Evolutionary conservation across 2,329 filamentous ascomycete genomes (phyloP).

Genomic region (Pseudocercospora pini-densiflorae): DNA sequence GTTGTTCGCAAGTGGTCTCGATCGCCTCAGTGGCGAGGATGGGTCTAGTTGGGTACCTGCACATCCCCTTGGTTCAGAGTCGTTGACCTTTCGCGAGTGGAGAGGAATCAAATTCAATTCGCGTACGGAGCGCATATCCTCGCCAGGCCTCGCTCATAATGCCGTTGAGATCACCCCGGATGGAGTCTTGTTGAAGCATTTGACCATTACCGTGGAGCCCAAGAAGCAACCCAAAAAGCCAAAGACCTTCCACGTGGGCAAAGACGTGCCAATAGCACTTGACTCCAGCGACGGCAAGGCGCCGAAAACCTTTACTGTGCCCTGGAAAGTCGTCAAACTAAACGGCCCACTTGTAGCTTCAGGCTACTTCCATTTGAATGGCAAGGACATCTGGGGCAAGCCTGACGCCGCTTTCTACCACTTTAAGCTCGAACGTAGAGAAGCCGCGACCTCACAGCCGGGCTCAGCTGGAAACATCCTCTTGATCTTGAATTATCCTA

Average conservation of each 20-base stretch:
- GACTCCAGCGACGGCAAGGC: not conserved
- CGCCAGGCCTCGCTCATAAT: not conserved
- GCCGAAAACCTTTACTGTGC: not conserved
- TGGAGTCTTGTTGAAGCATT: not conserved
- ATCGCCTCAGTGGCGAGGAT: not conserved
- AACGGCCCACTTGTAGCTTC: not conserved
- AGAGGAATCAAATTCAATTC: not conserved
- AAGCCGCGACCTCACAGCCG: not conserved
- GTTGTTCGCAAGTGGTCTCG: not conserved
- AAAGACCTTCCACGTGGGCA: not conserved
- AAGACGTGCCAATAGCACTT: not conserved
- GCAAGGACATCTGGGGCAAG: not conserved
- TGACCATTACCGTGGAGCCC: not conserved
- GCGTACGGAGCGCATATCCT: not conserved
- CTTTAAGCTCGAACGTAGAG: not conserved
- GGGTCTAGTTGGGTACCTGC: not conserved
- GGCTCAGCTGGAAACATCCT: not conserved
- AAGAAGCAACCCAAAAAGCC: not conserved
- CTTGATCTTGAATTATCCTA: constrained; percentile 1
- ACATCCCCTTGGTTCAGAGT: constrained; percentile 1
- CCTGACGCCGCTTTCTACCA: constrained; percentile 5
- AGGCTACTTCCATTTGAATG: not conserved
- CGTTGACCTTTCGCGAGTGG: not conserved
- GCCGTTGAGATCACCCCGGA: not conserved
- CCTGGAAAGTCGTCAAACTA: not conserved